Evolutionary conservation across 2,329 filamentous ascomycete genomes (phyloP).

Genomic region (Penicillium sp.): DNA sequence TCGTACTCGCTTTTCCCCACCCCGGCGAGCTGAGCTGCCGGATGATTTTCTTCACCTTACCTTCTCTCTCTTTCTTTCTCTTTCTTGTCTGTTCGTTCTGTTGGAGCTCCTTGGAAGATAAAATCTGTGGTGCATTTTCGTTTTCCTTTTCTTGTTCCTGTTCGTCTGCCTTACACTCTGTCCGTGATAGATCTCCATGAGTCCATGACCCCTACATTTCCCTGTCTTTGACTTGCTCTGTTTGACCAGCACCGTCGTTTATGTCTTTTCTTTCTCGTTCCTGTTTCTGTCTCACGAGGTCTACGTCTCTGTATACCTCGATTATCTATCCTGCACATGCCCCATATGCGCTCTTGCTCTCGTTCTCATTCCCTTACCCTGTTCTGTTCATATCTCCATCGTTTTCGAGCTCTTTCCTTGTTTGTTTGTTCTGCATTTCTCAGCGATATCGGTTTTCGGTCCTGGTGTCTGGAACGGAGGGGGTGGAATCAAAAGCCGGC

Average conservation of each 20-base stretch:
- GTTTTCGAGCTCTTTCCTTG: constrained; percentile 8
- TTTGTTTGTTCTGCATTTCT: constrained; percentile 25
- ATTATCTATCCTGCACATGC: background rate
- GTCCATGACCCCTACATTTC: constrained; percentile 27
- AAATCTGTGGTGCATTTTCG: constrained; percentile 1
- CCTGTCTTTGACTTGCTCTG: constrained; percentile 2
- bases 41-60: background rate
- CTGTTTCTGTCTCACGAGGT: background rate
- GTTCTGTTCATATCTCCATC: background rate
- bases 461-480: constrained; percentile 23
- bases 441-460: constrained; percentile 25
- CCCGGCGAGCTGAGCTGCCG: constrained; percentile 12
- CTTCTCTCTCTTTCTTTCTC: constrained; percentile 4
- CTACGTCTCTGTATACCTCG: background rate
- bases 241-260: constrained; percentile 4
- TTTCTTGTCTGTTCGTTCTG: background rate
- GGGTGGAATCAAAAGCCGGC: constrained; percentile 7
- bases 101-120: constrained; percentile 5
- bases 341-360: background rate
- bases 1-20: constrained; percentile 49
- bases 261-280: constrained; percentile 8
- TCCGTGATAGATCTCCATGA: constrained; percentile 25
- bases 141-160: background rate
- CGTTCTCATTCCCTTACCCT: background rate
- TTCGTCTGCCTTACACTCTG: constrained; percentile 8